Evolutionary conservation across 805 yeast genomes (phyloP).

Genomic region (Candida chilensis): DNA sequence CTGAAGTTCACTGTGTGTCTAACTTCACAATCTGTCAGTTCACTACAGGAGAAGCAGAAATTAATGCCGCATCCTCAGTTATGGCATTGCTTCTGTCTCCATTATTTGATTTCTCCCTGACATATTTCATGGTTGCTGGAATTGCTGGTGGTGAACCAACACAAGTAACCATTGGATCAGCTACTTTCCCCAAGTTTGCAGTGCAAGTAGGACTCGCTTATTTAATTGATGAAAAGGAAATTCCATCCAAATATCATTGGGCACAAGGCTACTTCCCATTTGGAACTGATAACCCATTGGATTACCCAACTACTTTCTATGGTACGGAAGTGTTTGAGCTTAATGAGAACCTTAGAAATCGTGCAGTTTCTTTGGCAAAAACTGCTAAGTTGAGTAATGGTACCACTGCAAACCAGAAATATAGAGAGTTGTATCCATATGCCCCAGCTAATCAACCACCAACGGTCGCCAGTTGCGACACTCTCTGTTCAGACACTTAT

Average conservation of each 20-base stretch:
- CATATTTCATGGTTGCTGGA: constrained; percentile 58
- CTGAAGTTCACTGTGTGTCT: constrained; percentile 43
- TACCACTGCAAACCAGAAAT: constrained; percentile 27
- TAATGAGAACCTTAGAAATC: constrained; percentile 48
- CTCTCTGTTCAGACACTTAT: constrained; percentile 51
- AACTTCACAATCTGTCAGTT: constrained; percentile 48
- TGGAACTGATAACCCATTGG: constrained; percentile 38
- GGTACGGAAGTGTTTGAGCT: constrained; percentile 62
- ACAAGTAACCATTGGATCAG: constrained; percentile 49
- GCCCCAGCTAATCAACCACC: constrained; percentile 44
- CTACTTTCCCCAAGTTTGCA: constrained; percentile 50
- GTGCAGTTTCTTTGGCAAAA: constrained; percentile 44
- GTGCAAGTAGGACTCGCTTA: constrained; percentile 54
- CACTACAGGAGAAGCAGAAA: constrained; percentile 64
- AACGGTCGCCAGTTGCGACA: constrained; percentile 42
- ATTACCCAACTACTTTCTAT: constrained; percentile 45
- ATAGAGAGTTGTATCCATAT: constrained; percentile 38
- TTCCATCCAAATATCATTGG: constrained; percentile 47
- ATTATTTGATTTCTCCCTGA: constrained; percentile 44
- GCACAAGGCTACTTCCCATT: constrained; percentile 49
- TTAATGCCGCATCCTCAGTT: constrained; percentile 54
- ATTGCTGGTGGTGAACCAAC: constrained; percentile 58
- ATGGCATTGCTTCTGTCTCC: constrained; percentile 46
- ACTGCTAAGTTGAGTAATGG: constrained; percentile 35
- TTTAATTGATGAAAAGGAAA: constrained; percentile 43